Conservation (phyloP, 495 filamentous ascomycete genomes). For the Apiosordaria backusii region DNA sequence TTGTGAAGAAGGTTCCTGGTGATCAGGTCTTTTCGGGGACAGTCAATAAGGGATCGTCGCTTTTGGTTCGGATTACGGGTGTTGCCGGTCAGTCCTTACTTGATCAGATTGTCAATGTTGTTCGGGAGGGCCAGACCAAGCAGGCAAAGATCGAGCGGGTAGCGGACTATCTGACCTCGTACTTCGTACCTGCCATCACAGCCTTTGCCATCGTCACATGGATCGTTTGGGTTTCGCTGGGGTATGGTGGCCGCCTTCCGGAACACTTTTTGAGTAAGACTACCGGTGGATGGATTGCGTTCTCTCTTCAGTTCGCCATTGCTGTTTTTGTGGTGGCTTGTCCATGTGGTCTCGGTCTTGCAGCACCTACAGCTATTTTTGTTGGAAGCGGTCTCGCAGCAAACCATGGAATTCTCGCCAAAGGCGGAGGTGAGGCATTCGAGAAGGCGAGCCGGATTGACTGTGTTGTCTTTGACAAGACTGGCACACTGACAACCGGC, state of each 20-base stretch:
- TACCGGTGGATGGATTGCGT: slow-evolving; percentile 77
- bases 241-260: slow-evolving; percentile 64
- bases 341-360: slow-evolving; percentile 87
- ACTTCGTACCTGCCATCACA: slow-evolving; percentile 86
- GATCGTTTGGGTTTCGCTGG: slow-evolving; percentile 76
- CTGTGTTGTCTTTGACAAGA: slow-evolving; percentile 94
- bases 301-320: slow-evolving; percentile 88
- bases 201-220: slow-evolving; percentile 78
- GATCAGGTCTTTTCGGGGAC: slow-evolving; percentile 82
- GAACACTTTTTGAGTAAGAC: slow-evolving; percentile 58
- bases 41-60: slow-evolving; percentile 71
- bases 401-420: slow-evolving; percentile 82
- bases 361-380: slow-evolving; percentile 89
- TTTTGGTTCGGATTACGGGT: slow-evolving; percentile 67
- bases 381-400: slow-evolving; percentile 88
- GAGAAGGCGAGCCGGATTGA: slow-evolving; percentile 86
- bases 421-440: slow-evolving; percentile 94
- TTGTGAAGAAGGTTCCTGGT: slow-evolving; percentile 64
- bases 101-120: slow-evolving; percentile 84
- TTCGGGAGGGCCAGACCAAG: slow-evolving; percentile 85
- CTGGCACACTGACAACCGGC: slow-evolving; percentile 84
- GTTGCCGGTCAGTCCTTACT: slow-evolving; percentile 79
- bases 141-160: slow-evolving; percentile 83
- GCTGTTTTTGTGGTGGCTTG: slow-evolving; percentile 94
- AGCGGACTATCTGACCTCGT: slow-evolving; percentile 77